These are phyloP conservation scores for Mycocentrospora acerina DNA, from an alignment of 2,329 filamentous ascomycete genomes.

Conservation along the genomic window DNA sequence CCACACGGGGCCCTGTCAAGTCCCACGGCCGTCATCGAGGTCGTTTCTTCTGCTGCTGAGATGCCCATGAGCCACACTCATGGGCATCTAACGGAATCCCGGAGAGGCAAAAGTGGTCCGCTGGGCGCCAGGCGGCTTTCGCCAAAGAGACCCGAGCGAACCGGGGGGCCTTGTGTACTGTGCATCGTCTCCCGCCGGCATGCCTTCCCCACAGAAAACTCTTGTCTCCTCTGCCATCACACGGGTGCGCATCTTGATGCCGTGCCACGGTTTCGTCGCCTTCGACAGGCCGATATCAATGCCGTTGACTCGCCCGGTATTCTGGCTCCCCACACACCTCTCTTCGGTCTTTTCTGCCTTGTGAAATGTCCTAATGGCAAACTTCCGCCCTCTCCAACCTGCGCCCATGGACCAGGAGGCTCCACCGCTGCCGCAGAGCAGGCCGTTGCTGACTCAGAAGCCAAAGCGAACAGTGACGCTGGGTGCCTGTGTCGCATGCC, in stretches of 20 bases:
- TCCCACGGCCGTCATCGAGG: not conserved
- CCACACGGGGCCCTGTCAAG: too few relatives aligned
- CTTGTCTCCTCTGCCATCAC: slow-evolving; percentile 9
- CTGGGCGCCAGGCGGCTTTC: not conserved
- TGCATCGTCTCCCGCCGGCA: slow-evolving; percentile 7
- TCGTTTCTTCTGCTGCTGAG: too few relatives aligned
- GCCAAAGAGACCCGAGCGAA: slow-evolving; percentile 5
- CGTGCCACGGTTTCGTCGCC: slow-evolving; percentile 4
- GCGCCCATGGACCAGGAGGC: slow-evolving; percentile 34
- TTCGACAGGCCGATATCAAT: slow-evolving; percentile 1
- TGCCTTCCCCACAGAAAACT: slow-evolving; percentile 30
- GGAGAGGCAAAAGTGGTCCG: too few relatives aligned
- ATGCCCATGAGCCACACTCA: too few relatives aligned
- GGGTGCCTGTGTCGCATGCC: slow-evolving; percentile 37
- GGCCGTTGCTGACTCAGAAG: slow-evolving; percentile 27
- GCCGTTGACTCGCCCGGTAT: slow-evolving; percentile 11
- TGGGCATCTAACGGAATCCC: too few relatives aligned
- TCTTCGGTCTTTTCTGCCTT: not conserved
- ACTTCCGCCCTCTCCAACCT: slow-evolving; percentile 34
- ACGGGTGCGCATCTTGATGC: slow-evolving; percentile 8
- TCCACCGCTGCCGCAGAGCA: slow-evolving; percentile 21
- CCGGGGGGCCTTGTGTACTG: slow-evolving; percentile 1
- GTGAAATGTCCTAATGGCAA: slow-evolving; percentile 19
- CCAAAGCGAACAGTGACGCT: slow-evolving; percentile 38
- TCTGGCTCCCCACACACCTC: not conserved